phyloP scores from a whole-genome alignment of 2,329 filamentous ascomycete species.

The Periconia sp. region DNA sequence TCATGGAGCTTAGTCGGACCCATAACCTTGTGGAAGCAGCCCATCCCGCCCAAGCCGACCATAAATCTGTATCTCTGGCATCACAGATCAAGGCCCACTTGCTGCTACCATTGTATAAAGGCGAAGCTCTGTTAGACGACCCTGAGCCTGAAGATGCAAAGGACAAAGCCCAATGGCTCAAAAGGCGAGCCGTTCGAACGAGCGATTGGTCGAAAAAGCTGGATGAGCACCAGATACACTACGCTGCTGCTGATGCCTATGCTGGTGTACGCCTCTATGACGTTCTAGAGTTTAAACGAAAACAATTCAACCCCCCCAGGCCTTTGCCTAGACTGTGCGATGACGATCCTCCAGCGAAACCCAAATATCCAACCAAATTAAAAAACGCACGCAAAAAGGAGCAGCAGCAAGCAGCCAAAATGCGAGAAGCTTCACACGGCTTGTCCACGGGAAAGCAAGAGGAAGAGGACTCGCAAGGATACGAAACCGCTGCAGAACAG shows the following conservation, averaged over 20 bases:
- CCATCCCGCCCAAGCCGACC: slow-evolving; percentile 53
- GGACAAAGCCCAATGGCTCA: neutral
- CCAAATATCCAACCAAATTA: slow-evolving; percentile 10
- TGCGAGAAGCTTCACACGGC: slow-evolving; percentile 8
- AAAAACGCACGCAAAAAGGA: slow-evolving; percentile 3
- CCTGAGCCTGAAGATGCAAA: neutral
- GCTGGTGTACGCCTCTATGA: slow-evolving; percentile 76
- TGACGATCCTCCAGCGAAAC: slow-evolving; percentile 48
- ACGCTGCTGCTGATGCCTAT: slow-evolving; percentile 80
- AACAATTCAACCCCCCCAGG: slow-evolving; percentile 67
- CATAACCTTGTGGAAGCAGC: slow-evolving; percentile 67
- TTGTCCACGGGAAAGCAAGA: slow-evolving; percentile 15
- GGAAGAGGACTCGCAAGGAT: slow-evolving; percentile 30
- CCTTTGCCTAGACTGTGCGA: slow-evolving; percentile 71
- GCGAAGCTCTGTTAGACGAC: slow-evolving; percentile 49
- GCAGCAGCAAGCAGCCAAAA: slow-evolving; percentile 1
- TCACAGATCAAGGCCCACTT: slow-evolving; percentile 68
- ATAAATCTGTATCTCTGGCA: slow-evolving; percentile 66
- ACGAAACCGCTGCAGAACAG: slow-evolving; percentile 39
- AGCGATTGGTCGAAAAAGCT: slow-evolving; percentile 74
- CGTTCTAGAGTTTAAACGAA: slow-evolving; percentile 68
- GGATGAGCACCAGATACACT: slow-evolving; percentile 67
- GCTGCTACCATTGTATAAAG: slow-evolving; percentile 81
- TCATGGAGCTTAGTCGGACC: slow-evolving; percentile 82
- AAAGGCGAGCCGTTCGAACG: slow-evolving; percentile 57